Evolutionary conservation across 2,329 filamentous ascomycete species (phyloP), one percentile per base, ranked within the genome.

Genomic region (Ceratocystis cubensis): DNA sequence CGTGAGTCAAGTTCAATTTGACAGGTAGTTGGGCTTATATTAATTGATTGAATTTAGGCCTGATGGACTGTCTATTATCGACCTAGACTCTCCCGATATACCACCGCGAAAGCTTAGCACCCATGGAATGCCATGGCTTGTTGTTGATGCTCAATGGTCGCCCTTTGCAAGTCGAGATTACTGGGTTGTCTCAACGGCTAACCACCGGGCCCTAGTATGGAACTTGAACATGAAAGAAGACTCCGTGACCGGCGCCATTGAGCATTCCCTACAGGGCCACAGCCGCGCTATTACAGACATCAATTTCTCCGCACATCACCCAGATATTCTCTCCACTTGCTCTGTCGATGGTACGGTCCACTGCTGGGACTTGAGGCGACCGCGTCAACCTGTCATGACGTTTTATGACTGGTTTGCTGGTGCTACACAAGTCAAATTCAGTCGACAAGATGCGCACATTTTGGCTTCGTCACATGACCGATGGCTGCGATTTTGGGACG

Each of bases 141-240:
- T 96, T 4, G 91, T 93, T 10, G 93, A 96, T 75, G 92, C 96
- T 37, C 93, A 96, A 75, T 96, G 93, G 93, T 96, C 91, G 10
- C 93, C 93, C 0, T 96, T 96, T 74, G 89, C 92, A 13, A 85
- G 84, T 22, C 84, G 92, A 61, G 89, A 96, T 74, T 92, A 92
- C 72, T 96, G 93, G 92, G 88, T 96, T 20, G 89, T 91, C 45
- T 96, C 91, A 68, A 96, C 92, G 0, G 93, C 91, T 20, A 96
- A 96, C 74, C 92, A 96, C 74, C 91, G 94, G 71, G 94, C 92
- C 22, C 80, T 96, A 63, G 89, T 96, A 22, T 96, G 91, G 91
- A 96, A 96, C 74, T 79, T 96, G 68, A 90, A 88, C 70, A 82
- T 91, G 74, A 82, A 84, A 68, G 87, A 90, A 71, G 89, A 93